Evolutionary conservation across 2,329 filamentous ascomycete species (phyloP).

Genomic region (Coniella lustricola): DNA sequence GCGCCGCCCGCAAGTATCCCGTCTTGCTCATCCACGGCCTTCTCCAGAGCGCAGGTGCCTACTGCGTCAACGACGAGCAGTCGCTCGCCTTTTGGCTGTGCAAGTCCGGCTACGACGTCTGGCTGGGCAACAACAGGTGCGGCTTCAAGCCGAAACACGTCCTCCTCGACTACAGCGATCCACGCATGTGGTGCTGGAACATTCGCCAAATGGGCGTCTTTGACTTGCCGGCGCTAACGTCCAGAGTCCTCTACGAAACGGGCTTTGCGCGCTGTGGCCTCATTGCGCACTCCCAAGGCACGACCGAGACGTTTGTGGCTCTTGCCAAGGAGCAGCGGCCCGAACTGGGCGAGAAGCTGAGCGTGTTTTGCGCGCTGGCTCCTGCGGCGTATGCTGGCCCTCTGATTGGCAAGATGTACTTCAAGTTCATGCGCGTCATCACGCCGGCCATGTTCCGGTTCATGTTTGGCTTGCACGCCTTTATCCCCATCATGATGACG

Average conservation of each 20-base stretch:
- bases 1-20: conserved; percentile 60
- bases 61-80: conserved; percentile 83
- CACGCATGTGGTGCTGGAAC: conserved; percentile 95
- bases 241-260: conserved; percentile 73
- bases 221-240: conserved; percentile 75
- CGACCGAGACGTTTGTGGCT: conserved; percentile 79
- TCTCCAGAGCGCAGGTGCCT: conserved; percentile 80
- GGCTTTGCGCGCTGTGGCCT: conserved; percentile 77
- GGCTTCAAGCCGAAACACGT: conserved; percentile 75
- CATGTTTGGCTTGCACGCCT: conserved; percentile 86
- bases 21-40: conserved; percentile 83
- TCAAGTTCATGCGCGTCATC: conserved; percentile 83
- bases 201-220: conserved; percentile 89
- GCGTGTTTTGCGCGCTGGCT: conserved; percentile 84
- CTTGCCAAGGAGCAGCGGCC: conserved; percentile 86
- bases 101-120: conserved; percentile 89
- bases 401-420: conserved; percentile 78
- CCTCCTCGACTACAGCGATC: conserved; percentile 64
- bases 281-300: conserved; percentile 85
- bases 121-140: conserved; percentile 90
- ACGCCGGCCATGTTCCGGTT: conserved; percentile 68
- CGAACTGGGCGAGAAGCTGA: conserved; percentile 73
- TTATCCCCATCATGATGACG: conserved; percentile 89
- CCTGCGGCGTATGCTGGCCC: conserved; percentile 87
- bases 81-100: conserved; percentile 87